Base-by-base conservation (phyloP, 164 flowering plant genomes). In the Saururus chinensis region DNA sequence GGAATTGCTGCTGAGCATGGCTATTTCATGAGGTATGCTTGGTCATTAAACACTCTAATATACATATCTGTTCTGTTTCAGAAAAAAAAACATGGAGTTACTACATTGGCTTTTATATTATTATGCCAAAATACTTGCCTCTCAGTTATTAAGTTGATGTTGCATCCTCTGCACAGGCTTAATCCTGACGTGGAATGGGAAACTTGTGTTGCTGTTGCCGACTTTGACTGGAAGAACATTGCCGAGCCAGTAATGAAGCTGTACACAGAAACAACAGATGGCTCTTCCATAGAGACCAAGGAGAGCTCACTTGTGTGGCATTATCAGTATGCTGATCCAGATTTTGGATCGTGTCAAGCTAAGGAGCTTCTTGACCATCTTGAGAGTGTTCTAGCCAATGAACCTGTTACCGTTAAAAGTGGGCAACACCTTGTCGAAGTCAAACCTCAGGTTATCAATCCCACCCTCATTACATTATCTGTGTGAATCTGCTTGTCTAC, bases 1-100 rank as follows among this genome's bases (percentile, higher is more conserved):
- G 93, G 93, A 59, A 77, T 87, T 66, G 88, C 93, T 16, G 88
- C 93, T 19, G 93, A 87, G 62, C 93, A 87, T 71, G 93, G 93
- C 49, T 87, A 80, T 71, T 84, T 79, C 70, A 42, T 84, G 70
- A 81, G 90, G 93, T 81, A 45, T 8, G 14, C 17, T 0, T 12
- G 14, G 14, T 12, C 49, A 12, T 13, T 12, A 12, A 12, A 8
- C 11, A 17, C 17, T 45, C 17, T 17, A 2, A 45, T 17, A 13
- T 45, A 2, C 17, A 45, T n/a, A n/a, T n/a, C 7, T 12, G 17
- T 45, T 13, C 1, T 45, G 49, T 45, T 45, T 45, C 49, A 45
- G 49, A 12, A 45, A 45, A 45, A 45, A 12, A 12, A 45, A 45
- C 2, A 45, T 3, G 49, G 11, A 45, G 17, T 12, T 45, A 17